Conservation (phyloP, 2,329 filamentous ascomycete species). For the Fusarium sp. region DNA sequence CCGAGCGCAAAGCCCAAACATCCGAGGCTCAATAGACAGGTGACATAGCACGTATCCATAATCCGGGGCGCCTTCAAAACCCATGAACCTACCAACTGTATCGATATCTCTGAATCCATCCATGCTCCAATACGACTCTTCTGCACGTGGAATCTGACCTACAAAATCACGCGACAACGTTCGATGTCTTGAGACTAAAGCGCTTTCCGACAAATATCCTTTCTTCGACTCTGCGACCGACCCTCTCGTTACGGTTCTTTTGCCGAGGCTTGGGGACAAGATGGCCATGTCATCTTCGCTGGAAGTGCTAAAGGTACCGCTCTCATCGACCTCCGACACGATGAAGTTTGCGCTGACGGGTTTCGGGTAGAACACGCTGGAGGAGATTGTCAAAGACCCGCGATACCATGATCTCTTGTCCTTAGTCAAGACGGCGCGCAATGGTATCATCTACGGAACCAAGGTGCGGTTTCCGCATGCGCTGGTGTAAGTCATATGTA, state of each 20-base stretch:
- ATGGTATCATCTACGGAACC: constrained; percentile 94
- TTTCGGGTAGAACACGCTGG: constrained; percentile 68
- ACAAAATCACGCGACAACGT: constrained; percentile 17
- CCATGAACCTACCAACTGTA: constrained; percentile 19
- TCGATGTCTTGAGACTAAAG: constrained; percentile 22
- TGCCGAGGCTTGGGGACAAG: constrained; percentile 36
- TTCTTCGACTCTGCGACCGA: constrained; percentile 20
- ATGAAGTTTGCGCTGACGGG: constrained; percentile 15
- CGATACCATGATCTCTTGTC: constrained; percentile 85
- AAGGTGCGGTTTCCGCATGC: constrained; percentile 99
- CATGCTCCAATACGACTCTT: constrained; percentile 7
- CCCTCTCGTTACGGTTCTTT: constrained; percentile 1
- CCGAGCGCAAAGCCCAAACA: constrained; percentile 33
- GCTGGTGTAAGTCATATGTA: constrained; percentile 68
- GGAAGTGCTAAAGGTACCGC: constrained; percentile 44
- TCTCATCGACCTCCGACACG: not conserved
- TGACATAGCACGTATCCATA: constrained; percentile 22
- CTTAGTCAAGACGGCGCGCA: constrained; percentile 91
- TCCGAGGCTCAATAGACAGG: constrained; percentile 35
- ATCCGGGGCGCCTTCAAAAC: constrained; percentile 18
- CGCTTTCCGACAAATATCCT: constrained; percentile 2
- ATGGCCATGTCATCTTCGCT: constrained; percentile 44
- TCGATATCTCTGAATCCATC: constrained; percentile 6
- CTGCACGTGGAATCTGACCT: constrained; percentile 1
- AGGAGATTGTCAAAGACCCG: constrained; percentile 82